Conservation (phyloP, 2,329 filamentous ascomycete genomes). For the Fusarium palustre region DNA sequence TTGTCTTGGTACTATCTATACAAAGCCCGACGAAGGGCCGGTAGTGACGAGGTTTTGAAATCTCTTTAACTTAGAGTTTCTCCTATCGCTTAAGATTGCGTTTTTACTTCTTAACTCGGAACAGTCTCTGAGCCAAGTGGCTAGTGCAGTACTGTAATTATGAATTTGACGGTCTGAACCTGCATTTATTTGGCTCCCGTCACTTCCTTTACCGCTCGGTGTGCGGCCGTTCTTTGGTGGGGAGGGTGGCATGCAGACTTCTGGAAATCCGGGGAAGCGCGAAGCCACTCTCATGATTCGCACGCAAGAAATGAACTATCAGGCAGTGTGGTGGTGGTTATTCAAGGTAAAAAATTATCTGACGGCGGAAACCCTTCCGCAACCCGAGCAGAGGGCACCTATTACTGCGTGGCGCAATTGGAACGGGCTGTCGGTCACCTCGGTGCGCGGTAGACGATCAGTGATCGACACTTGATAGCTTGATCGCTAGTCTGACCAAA, state of each 20-base stretch:
- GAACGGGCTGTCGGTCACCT: slow-evolving; percentile 10
- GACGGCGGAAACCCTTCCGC: slow-evolving; percentile 38
- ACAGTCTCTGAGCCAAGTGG: slow-evolving; percentile 35
- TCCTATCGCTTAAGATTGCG: slow-evolving; percentile 8
- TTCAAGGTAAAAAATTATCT: slow-evolving; percentile 10
- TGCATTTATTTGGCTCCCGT: slow-evolving; percentile 37
- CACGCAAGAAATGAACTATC: not conserved
- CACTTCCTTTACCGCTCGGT: slow-evolving; percentile 30
- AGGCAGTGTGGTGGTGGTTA: slow-evolving; percentile 8
- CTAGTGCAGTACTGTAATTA: slow-evolving; percentile 19
- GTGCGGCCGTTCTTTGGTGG: slow-evolving; percentile 28
- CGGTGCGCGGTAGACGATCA: slow-evolving; percentile 31
- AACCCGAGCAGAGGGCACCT: slow-evolving; percentile 2
- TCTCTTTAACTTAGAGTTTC: slow-evolving; percentile 28
- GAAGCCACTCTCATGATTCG: slow-evolving; percentile 1
- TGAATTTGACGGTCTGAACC: slow-evolving; percentile 34
- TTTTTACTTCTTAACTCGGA: slow-evolving; percentile 23
- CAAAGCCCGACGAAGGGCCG: slow-evolving; percentile 35
- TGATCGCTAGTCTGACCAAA: slow-evolving; percentile 26
- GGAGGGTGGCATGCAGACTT: slow-evolving; percentile 42
- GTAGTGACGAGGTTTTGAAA: slow-evolving; percentile 17
- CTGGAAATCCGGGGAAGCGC: slow-evolving; percentile 41
- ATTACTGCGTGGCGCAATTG: not conserved
- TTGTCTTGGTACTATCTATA: slow-evolving; percentile 3
- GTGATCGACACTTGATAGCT: slow-evolving; percentile 32